phyloP scores from a whole-genome alignment of 129 eudicot species.

The Escallonia herrerae region DNA sequence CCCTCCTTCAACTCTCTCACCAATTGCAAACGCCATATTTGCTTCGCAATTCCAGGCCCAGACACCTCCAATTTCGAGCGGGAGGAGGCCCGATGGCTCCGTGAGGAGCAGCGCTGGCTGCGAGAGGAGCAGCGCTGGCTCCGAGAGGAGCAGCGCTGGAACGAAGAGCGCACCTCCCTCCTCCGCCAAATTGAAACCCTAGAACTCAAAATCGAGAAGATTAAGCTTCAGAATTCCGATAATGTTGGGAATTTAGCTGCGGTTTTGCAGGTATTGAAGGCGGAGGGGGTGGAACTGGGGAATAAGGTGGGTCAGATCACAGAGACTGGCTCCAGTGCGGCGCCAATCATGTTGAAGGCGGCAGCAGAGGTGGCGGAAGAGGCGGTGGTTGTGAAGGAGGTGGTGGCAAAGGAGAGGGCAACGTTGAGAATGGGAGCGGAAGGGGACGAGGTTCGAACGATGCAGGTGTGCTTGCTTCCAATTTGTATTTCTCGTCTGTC shows the following conservation, averaged over 20 bases:
- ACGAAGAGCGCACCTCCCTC: conserved; percentile 48
- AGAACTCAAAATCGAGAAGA: conserved; percentile 30
- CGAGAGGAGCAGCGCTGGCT: no score
- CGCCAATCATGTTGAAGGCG: conserved; percentile 45
- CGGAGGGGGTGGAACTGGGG: conserved; percentile 33
- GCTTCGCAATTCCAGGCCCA: conserved; percentile 33
- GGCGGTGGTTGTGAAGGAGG: conserved; percentile 14
- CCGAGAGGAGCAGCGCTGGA: no score
- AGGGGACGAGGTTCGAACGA: conserved; percentile 67
- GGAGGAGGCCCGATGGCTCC: conserved; percentile 72
- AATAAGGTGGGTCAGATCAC: conserved; percentile 36
- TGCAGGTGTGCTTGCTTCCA: conserved; percentile 57
- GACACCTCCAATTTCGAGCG: conserved; percentile 22
- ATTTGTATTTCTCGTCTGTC: not conserved
- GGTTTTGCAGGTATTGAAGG: conserved; percentile 47
- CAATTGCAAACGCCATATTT: conserved; percentile 40
- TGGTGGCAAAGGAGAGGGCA: conserved; percentile 27
- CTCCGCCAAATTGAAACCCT: conserved; percentile 40
- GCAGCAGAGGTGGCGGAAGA: conserved; percentile 22
- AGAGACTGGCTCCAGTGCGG: conserved; percentile 47
- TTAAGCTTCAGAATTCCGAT: conserved; percentile 26
- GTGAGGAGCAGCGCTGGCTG: conserved; percentile 88
- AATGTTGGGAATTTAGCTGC: conserved; percentile 34
- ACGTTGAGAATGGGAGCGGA: conserved; percentile 77
- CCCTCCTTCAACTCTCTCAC: conserved; percentile 2